phyloP scores from a whole-genome alignment of 1,139 yeast genomes.

The Scheffersomyces quercinus region DNA sequence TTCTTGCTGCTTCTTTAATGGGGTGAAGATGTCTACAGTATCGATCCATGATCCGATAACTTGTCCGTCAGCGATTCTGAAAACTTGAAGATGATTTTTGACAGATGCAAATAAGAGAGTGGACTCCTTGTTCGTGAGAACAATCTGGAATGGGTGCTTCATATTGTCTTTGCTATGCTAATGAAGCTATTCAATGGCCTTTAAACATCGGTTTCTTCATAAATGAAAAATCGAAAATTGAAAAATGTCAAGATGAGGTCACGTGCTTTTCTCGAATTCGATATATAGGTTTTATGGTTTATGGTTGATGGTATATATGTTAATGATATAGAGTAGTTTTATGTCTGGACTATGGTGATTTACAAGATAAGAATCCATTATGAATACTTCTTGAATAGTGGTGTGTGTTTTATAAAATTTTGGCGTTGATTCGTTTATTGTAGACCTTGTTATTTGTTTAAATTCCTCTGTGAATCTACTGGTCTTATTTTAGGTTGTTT shows the following conservation, averaged over 20 bases:
- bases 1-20: constrained; percentile 46
- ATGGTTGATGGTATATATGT: no score
- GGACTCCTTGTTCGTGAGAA: constrained; percentile 44
- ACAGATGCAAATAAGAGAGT: constrained; percentile 54
- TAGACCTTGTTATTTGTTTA: no score
- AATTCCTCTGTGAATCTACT: no score
- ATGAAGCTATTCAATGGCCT: no score
- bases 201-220: neutral
- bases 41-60: constrained; percentile 61
- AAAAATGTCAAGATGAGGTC: constrained; percentile 1
- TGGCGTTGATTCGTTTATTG: no score
- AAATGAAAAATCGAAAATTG: neutral
- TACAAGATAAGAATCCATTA: no score
- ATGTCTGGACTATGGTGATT: no score
- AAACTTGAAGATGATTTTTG: constrained; percentile 58
- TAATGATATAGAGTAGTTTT: no score
- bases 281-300: no score
- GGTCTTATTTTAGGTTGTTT: no score
- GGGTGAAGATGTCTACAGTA: constrained; percentile 42
- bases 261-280: neutral
- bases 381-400: no score
- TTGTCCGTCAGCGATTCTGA: constrained; percentile 31
- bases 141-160: constrained; percentile 71
- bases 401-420: no score
- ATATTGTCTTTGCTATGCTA: constrained; percentile 19